Conservation (phyloP, 148 eudicot genomes). For the Nepenthes mirabilis region DNA sequence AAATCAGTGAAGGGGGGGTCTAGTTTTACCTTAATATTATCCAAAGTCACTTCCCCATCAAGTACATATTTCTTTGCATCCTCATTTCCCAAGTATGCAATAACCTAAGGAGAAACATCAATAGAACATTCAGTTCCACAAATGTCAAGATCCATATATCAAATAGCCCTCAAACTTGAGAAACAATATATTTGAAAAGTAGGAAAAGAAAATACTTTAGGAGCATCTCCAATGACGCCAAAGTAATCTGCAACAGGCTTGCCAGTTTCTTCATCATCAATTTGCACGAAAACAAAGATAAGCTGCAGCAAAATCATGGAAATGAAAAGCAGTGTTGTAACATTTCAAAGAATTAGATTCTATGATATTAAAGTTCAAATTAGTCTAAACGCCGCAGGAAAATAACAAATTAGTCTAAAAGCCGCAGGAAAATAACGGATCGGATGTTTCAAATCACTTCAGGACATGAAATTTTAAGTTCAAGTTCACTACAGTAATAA, state of each 20-base stretch:
- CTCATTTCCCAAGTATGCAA: constrained; percentile 66
- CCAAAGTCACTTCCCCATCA: constrained; percentile 49
- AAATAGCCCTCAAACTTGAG: not conserved
- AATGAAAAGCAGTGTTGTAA: not conserved
- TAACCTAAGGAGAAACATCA: constrained; percentile 30
- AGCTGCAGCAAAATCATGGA: constrained; percentile 30
- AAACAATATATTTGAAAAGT: not conserved
- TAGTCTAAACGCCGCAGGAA: not conserved
- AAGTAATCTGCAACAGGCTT: constrained; percentile 86
- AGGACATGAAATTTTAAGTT: too few species aligned
- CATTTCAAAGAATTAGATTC: not conserved
- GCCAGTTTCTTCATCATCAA: constrained; percentile 82
- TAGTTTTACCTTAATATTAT: constrained; percentile 50
- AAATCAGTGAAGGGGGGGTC: not conserved
- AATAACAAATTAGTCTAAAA: too few species aligned
- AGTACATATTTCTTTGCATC: constrained; percentile 51
- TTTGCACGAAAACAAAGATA: constrained; percentile 62
- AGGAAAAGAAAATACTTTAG: constrained; percentile 29
- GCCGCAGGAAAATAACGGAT: too few species aligned
- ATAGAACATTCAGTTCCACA: constrained; percentile 1
- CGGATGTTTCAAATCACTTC: too few species aligned
- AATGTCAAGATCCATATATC: not conserved
- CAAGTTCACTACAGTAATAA: too few species aligned
- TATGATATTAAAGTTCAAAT: not conserved
- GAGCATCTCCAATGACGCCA: constrained; percentile 64